Base-by-base conservation (phyloP, 2,329 filamentous ascomycete species). In the Ascosphaera apis region DNA sequence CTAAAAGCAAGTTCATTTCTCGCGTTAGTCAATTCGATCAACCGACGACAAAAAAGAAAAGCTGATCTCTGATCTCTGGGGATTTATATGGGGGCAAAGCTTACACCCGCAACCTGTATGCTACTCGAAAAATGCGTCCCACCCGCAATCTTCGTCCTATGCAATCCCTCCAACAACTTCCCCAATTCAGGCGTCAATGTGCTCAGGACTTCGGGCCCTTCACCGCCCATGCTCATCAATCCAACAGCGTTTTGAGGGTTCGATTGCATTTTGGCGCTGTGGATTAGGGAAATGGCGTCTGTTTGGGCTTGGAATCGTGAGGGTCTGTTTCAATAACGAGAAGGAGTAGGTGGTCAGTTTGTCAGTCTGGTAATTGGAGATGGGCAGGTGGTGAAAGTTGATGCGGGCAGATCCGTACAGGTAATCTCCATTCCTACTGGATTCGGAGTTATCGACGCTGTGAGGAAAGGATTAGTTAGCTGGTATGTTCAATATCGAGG, bases 161-260 rank as follows among this genome's bases (percentile, higher is more conserved):
- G 86, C 57, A 93, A 63, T 37, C 84, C 84, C 43, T 91, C 81
- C 44, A 95, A 66, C 48, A 98, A 82, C 64, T 91, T 88, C 57
- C 88, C 88, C 52, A 88, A 82, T 57, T 98, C 91, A 40, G 82
- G 86, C 37, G 88, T 95, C 53, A 95, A 71, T 23, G 88, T 98
- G 39, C 88, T 91, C 43, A 98, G 71, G 44, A 98, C 86, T 61
- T 95, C 86, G 34, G 88, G 88, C n/a, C 83, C 84, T 53, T 81
- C 86, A 50, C 86, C 88, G 43, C 82, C 88, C 86, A 95, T 95
- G 60, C 82, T 92, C 84, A 98, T 93, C 44, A 98, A 65, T 36
- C 91, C 88, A 44, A 98, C 88, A 8, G 84, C 91, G 5, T 86
- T 95, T 61, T 98, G 88, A 21, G 88, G 83, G 56, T 98, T 93